These are phyloP conservation scores for Santalum album DNA, from an alignment of 164 flowering plant species.

Conservation along the genomic window DNA sequence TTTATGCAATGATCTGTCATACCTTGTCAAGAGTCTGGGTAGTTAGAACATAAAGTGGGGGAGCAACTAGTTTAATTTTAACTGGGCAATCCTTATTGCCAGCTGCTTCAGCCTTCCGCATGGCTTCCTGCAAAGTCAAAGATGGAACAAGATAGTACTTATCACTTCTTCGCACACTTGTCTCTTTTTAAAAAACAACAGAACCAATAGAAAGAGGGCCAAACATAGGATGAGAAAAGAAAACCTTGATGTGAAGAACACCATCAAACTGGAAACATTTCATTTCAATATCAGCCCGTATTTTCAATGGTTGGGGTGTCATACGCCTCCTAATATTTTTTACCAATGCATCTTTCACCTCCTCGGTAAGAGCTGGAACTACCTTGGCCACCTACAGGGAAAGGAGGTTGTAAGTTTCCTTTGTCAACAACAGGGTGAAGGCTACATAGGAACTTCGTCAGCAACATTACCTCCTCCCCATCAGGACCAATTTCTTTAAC, in stretches of 20 bases:
- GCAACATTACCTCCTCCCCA: constrained; percentile 70
- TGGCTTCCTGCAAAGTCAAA: constrained; percentile 59
- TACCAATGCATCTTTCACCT: constrained; percentile 74
- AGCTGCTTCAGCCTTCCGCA: constrained; percentile 94
- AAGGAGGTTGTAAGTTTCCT: background rate
- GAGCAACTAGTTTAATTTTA: constrained; percentile 88
- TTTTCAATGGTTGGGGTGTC: constrained; percentile 94
- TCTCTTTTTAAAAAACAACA: background rate
- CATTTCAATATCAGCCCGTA: constrained; percentile 93
- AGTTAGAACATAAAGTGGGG: constrained; percentile 90
- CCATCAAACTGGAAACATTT: constrained; percentile 96
- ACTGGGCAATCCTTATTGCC: constrained; percentile 92
- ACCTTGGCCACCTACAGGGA: constrained; percentile 59
- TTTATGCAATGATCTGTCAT: no score
- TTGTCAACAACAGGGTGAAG: constrained; percentile 7
- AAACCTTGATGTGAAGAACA: constrained; percentile 95
- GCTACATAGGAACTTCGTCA: background rate
- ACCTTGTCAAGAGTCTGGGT: constrained; percentile 98
- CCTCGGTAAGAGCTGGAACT: constrained; percentile 80
- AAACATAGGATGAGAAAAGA: background rate
- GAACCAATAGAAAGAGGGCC: background rate
- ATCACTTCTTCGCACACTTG: background rate
- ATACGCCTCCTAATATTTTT: constrained; percentile 87
- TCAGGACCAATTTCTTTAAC: constrained; percentile 84
- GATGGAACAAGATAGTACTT: background rate